Percentiles rank a stretch among this genome's conserved stretches.
These are phyloP conservation scores for Apiospora marii DNA, from an alignment of 2,329 filamentous ascomycete species.

Conservation along the genomic window DNA sequence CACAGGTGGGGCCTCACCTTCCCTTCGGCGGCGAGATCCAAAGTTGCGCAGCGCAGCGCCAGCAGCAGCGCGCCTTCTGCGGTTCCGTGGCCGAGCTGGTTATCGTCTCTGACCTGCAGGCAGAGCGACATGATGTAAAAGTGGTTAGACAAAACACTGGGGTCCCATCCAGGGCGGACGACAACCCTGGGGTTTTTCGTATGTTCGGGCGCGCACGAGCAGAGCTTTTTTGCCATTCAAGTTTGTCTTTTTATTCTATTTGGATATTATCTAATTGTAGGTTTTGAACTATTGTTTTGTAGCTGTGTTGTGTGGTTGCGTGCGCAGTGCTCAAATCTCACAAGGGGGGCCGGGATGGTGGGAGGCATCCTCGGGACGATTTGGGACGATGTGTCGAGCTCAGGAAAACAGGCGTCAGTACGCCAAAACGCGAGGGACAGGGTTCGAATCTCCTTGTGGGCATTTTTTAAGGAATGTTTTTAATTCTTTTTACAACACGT, in stretches of 20 bases:
- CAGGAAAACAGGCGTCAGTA: not conserved
- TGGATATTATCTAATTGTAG: not conserved
- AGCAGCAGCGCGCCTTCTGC: not conserved
- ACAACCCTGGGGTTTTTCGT: conserved; percentile 5
- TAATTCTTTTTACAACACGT: not conserved
- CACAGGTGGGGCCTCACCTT: too few species aligned
- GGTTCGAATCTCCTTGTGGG: not conserved
- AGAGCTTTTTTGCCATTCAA: not conserved
- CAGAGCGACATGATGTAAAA: conserved; percentile 6
- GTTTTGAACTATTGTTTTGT: not conserved
- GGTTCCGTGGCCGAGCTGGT: not conserved
- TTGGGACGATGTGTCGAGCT: not conserved
- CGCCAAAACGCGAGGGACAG: not conserved
- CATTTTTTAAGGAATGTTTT: not conserved
- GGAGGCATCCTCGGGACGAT: too few species aligned
- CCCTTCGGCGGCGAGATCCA: not conserved
- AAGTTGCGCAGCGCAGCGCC: too few species aligned
- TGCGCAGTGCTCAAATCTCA: not conserved
- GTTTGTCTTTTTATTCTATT: not conserved
- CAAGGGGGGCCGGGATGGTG: not conserved
- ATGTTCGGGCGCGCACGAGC: not conserved
- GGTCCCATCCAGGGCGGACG: not conserved
- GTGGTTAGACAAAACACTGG: not conserved
- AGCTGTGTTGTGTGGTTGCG: not conserved
- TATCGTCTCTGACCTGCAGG: not conserved